Conservation (phyloP, 805 yeast genomes). For the Myxozyma mucilagina region DNA sequence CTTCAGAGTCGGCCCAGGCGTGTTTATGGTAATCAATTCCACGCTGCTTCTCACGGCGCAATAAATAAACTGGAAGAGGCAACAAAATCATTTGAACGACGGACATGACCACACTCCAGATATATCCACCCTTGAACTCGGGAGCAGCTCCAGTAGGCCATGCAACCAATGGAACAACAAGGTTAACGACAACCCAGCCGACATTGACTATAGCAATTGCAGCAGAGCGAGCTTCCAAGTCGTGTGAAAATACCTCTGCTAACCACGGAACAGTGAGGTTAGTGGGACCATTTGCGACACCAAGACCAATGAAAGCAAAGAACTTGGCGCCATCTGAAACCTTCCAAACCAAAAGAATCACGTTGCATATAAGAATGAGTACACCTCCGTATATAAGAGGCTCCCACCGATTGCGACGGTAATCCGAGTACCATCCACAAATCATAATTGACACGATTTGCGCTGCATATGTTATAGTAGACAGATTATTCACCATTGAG, state of each 20-base stretch:
- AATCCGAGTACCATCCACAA: conserved; percentile 46
- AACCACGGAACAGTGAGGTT: conserved; percentile 27
- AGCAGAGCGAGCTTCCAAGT: conserved; percentile 27
- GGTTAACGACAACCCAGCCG: conserved; percentile 28
- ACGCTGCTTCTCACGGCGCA: conserved; percentile 15
- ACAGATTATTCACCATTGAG: conserved; percentile 45
- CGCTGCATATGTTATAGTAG: conserved; percentile 59
- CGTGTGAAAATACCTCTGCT: conserved; percentile 23
- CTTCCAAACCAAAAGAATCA: conserved; percentile 56
- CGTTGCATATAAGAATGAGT: conserved; percentile 38
- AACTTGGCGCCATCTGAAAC: conserved; percentile 57
- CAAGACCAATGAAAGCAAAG: conserved; percentile 50
- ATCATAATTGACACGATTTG: conserved; percentile 49
- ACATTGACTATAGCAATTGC: conserved; percentile 28
- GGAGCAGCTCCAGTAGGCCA: conserved; percentile 22
- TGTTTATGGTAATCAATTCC: conserved; percentile 11
- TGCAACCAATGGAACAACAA: conserved; percentile 26
- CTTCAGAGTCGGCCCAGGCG: not conserved
- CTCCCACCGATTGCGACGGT: conserved; percentile 34
- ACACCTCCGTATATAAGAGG: conserved; percentile 16
- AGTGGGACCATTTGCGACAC: conserved; percentile 27
- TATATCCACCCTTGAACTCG: conserved; percentile 21
- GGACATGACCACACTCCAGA: conserved; percentile 16
- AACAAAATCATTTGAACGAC: conserved; percentile 15
- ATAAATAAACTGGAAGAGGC: conserved; percentile 16